A percentile compares a stretch with the other conserved stretches of the same genome.
Conservation (phyloP, 2,329 filamentous ascomycete species). For the Fusarium sp. region DNA sequence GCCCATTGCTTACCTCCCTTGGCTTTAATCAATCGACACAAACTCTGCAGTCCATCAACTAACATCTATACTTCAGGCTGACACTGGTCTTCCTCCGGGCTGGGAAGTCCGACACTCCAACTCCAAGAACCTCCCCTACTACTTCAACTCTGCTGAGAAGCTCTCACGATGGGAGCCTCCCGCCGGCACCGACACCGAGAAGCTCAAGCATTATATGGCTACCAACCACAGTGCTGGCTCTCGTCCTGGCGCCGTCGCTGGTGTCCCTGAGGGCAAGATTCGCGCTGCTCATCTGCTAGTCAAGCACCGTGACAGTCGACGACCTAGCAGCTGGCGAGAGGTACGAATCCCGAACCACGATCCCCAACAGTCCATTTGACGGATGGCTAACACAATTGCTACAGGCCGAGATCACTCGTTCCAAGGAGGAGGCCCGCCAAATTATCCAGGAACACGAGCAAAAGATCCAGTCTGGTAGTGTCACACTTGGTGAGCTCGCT, state of each 20-base stretch:
- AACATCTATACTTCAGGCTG: conserved; percentile 59
- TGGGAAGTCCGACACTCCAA: conserved; percentile 99
- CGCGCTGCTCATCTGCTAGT: conserved; percentile 92
- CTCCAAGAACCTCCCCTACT: conserved; percentile 98
- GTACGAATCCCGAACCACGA: conserved; percentile 46
- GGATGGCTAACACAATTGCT: background rate
- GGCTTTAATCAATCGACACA: background rate
- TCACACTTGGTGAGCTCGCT: conserved; percentile 83
- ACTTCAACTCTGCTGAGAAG: conserved; percentile 90
- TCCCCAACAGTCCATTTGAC: background rate
- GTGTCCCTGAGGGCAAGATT: conserved; percentile 80
- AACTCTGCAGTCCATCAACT: conserved; percentile 1
- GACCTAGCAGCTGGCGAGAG: conserved; percentile 94
- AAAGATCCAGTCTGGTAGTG: conserved; percentile 77
- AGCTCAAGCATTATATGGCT: conserved; percentile 94
- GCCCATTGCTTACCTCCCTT: background rate
- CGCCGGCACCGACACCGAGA: conserved; percentile 85
- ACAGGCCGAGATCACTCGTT: conserved; percentile 82
- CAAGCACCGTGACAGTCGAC: conserved; percentile 89
- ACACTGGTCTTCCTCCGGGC: conserved; percentile 82
- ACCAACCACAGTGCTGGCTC: conserved; percentile 76
- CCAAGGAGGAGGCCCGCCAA: conserved; percentile 84
- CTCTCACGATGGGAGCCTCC: conserved; percentile 97
- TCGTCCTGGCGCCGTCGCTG: conserved; percentile 52
- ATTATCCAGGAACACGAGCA: conserved; percentile 82